Conservation (phyloP, 1,284 basidiomycete genomes). For the Malassezia psittaci region DNA sequence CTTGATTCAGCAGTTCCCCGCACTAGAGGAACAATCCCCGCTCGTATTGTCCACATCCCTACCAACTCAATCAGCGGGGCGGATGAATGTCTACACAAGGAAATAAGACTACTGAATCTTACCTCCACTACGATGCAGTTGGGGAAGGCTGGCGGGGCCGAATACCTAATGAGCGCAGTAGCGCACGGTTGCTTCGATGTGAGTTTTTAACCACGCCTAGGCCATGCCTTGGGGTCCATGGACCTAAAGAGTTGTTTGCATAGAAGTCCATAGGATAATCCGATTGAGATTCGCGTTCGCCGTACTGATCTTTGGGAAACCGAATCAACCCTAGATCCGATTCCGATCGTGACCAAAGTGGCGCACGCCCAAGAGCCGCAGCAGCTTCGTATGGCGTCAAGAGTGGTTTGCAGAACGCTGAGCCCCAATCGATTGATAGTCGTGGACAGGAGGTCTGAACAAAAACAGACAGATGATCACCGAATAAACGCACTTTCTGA, state of each 20-base stretch:
- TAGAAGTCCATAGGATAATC: constrained; percentile 96
- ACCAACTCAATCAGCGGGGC: no score
- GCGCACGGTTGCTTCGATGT: constrained; percentile 27
- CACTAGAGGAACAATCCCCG: background rate
- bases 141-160: background rate
- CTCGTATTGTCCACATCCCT: background rate
- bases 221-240: constrained; percentile 50
- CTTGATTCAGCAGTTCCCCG: background rate
- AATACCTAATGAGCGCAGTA: constrained; percentile 23
- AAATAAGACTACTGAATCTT: background rate
- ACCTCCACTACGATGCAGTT: background rate
- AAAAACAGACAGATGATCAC: constrained; percentile 65
- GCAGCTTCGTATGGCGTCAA: constrained; percentile 89
- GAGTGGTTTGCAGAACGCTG: constrained; percentile 74
- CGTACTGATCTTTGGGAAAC: constrained; percentile 17
- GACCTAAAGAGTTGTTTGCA: constrained; percentile 58
- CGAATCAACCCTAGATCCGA: constrained; percentile 48
- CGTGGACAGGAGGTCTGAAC: constrained; percentile 93
- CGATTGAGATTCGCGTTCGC: constrained; percentile 48
- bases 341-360: constrained; percentile 54
- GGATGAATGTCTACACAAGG: background rate
- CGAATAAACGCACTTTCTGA: constrained; percentile 76
- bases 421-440: constrained; percentile 83
- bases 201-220: constrained; percentile 31
- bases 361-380: constrained; percentile 66